These are phyloP conservation scores for Ophiostoma himal-ulmi DNA, from an alignment of 2,329 filamentous ascomycete genomes.

Conservation along the genomic window DNA sequence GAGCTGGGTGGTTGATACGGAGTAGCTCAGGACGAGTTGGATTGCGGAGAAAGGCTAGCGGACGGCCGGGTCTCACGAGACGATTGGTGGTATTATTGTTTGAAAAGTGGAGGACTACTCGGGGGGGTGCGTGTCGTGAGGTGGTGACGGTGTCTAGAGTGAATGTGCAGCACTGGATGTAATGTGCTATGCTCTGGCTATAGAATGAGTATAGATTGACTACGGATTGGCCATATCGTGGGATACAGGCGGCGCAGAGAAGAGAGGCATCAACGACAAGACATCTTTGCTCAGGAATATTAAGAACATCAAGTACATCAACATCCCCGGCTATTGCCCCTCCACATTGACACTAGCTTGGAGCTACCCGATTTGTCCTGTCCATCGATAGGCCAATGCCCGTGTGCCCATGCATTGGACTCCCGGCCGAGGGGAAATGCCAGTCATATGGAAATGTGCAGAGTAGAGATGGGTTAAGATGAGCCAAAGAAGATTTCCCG, in stretches of 20 bases:
- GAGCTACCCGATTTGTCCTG: conserved; percentile 16
- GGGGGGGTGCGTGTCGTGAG: neutral
- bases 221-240: neutral
- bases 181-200: neutral
- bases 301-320: neutral
- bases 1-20: conserved; percentile 13
- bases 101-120: neutral
- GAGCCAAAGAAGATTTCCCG: conserved; percentile 29
- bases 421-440: conserved; percentile 31
- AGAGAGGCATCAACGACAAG: neutral
- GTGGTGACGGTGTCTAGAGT: neutral
- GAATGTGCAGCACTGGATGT: neutral
- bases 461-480: neutral
- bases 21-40: conserved; percentile 14
- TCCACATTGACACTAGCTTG: conserved; percentile 1
- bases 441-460: neutral
- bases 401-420: neutral
- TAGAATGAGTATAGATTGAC: neutral
- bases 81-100: conserved; percentile 4
- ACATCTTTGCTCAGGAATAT: neutral
- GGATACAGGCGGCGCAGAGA: neutral
- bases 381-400: conserved; percentile 17
- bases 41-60: conserved; percentile 24
- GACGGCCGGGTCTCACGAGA: conserved; percentile 18
- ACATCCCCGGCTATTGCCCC: conserved; percentile 20